Evolutionary conservation across 2,329 filamentous ascomycete genomes (phyloP), one percentile per base, ranked within the genome.

Genomic region (Orbilia blumenaviensis): DNA sequence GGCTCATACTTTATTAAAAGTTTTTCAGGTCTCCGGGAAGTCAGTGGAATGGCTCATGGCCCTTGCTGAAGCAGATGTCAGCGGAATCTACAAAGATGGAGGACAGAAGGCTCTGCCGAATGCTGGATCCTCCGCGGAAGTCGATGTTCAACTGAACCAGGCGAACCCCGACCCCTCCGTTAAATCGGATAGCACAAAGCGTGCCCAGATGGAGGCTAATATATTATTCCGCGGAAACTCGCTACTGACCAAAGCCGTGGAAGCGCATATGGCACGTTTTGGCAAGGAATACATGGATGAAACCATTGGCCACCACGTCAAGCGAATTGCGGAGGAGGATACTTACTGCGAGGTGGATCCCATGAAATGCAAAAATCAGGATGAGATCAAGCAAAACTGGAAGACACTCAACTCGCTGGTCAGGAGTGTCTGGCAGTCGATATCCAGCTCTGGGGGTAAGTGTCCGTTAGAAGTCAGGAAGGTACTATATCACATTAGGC

Each of bases 261-360:
- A 99, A 82, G 91, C 93, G 73, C 94, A 99, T 82, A 98, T 99
- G 95, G 92, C 93, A 71, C 89, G 95, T 8, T 85, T 98, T 0
- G 95, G 95, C 44, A 94, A 93, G 79, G 94, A 97, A 79, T 99
- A 97, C 80, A 84, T 99, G 0, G 92, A 96, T 79, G 92, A 96
- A 58, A 91, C 92, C 0, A 86, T 99, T 41, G 89, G 89, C n/a
- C 90, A 93, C 61, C 95, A 94, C 82, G 88, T 99, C 48, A 86
- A 88, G 72, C 92, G 96, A 81, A 97, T 99, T 81, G 95, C 96
- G 80, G 91, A 94, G 79, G 89, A 91, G 78, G 93, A 98, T 81
- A 91, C 91, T 0, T 92, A 97, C 80, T 98, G 94, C 82, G 95
- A 99, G 82, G 94, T 99, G 7, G 95, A 99, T 81, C 94, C 95